A percentile compares a stretch with the other conserved stretches of the same genome.
These are phyloP conservation scores for Phialophora chinensis DNA, from an alignment of 2,329 filamentous ascomycete genomes.

Conservation along the genomic window DNA sequence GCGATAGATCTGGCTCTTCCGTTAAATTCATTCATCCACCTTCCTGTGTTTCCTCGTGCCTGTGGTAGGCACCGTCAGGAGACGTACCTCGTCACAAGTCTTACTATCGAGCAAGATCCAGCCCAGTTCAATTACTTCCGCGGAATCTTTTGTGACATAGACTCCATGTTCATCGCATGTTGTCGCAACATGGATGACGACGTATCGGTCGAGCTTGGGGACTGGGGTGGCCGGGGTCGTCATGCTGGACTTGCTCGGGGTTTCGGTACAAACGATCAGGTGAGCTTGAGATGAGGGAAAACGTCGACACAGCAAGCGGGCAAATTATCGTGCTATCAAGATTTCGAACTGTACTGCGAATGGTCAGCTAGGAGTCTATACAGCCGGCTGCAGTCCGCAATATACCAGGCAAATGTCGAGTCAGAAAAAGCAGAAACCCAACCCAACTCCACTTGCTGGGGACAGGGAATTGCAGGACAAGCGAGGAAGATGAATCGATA, in stretches of 20 bases:
- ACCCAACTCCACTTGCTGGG: conserved; percentile 37
- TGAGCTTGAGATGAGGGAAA: background rate
- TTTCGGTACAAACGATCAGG: conserved; percentile 12
- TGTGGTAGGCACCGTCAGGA: conserved; percentile 28
- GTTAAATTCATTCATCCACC: conserved; percentile 21
- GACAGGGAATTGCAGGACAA: conserved; percentile 30
- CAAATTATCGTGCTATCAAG: conserved; percentile 20
- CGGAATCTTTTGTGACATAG: conserved; percentile 98
- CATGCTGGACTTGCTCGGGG: conserved; percentile 46
- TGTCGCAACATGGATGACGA: conserved; percentile 97
- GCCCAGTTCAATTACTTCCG: conserved; percentile 97
- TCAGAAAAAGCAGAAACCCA: conserved; percentile 36
- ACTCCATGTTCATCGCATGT: conserved; percentile 99
- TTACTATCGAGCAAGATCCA: conserved; percentile 96
- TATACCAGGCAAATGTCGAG: conserved; percentile 32
- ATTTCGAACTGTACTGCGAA: conserved; percentile 20
- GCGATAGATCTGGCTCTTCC: conserved; percentile 74
- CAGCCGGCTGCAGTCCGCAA: background rate
- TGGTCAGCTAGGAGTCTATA: conserved; percentile 20
- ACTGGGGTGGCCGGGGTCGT: conserved; percentile 58
- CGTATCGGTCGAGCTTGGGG: conserved; percentile 88
- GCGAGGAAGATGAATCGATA: conserved; percentile 36
- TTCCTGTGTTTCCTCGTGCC: conserved; percentile 17
- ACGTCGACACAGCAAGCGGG: conserved; percentile 10
- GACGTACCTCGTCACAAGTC: conserved; percentile 84